phyloP scores from a whole-genome alignment of 306 rosid genomes.

The Cicer pinnatifidum region DNA sequence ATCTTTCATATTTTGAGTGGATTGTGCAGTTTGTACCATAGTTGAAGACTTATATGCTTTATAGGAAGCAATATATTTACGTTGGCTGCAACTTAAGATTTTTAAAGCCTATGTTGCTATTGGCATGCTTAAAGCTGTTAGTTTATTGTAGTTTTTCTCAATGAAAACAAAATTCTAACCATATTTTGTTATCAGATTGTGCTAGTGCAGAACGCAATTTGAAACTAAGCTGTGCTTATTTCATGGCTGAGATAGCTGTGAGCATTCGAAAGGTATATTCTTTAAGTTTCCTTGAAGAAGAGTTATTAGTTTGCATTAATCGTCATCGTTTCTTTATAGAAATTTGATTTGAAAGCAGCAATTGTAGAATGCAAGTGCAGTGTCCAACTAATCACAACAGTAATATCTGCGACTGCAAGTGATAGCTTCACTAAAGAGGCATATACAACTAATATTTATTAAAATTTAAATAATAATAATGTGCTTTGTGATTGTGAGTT shows the following conservation, averaged over 20 bases:
- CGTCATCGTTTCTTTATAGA: slow-evolving; percentile 24
- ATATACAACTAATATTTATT: slow-evolving; percentile 1
- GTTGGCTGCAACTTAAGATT: slow-evolving; percentile 7
- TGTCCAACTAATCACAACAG: slow-evolving; percentile 34
- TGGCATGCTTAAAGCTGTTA: slow-evolving; percentile 22
- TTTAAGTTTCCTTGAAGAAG: slow-evolving; percentile 35
- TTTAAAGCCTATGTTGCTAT: slow-evolving; percentile 26
- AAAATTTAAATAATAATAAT: not conserved
- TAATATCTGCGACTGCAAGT: slow-evolving; percentile 32
- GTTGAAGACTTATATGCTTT: slow-evolving; percentile 33
- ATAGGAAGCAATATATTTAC: not conserved
- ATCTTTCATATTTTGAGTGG: slow-evolving; percentile 2
- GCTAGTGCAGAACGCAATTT: slow-evolving; percentile 84
- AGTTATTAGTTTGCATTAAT: slow-evolving; percentile 31
- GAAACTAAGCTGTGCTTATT: slow-evolving; percentile 74
- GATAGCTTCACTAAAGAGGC: slow-evolving; percentile 16
- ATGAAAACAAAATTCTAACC: slow-evolving; percentile 38
- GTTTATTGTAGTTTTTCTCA: slow-evolving; percentile 25
- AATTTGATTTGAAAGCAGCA: slow-evolving; percentile 33
- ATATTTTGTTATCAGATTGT: slow-evolving; percentile 56
- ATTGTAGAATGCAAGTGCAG: slow-evolving; percentile 28
- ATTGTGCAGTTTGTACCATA: slow-evolving; percentile 35
- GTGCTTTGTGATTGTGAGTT: not conserved
- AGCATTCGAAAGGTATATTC: slow-evolving; percentile 82
- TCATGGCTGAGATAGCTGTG: slow-evolving; percentile 92